Evolutionary conservation across 306 rosid species (phyloP).

Genomic region (Corylus heterophylla): DNA sequence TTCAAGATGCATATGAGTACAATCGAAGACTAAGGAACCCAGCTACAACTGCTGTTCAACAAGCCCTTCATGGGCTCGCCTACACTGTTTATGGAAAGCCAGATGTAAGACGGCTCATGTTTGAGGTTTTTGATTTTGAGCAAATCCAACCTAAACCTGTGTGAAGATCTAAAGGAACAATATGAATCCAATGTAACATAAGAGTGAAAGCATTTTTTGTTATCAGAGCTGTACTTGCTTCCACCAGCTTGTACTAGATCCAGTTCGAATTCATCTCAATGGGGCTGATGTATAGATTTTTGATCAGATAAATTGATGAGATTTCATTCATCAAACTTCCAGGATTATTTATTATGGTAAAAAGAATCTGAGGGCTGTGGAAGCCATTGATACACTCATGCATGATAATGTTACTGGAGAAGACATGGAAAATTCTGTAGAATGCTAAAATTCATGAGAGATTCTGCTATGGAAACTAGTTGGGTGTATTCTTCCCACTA

Average conservation of each 20-base stretch:
- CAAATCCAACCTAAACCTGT: constrained; percentile 89
- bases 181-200: constrained; percentile 10
- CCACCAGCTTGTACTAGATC: background rate
- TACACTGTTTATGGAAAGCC: constrained; percentile 89
- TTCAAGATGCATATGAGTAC: constrained; percentile 66
- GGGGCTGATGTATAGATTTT: background rate
- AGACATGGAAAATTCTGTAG: no score
- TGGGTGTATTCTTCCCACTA: no score
- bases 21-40: constrained; percentile 84
- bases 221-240: background rate
- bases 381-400: background rate
- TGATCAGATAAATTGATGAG: background rate
- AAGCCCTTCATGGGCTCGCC: constrained; percentile 89
- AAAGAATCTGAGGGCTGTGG: background rate
- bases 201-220: constrained; percentile 15
- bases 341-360: background rate
- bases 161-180: constrained; percentile 21
- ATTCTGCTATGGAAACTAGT: no score
- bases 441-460: no score
- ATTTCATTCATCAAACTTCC: background rate
- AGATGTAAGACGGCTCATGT: constrained; percentile 90
- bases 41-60: constrained; percentile 81
- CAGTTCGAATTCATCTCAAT: background rate
- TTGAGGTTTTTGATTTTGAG: constrained; percentile 93
- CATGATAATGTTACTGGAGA: background rate